phyloP scores from a whole-genome alignment of 345 rosid genomes.

The Gossypium turneri region DNA sequence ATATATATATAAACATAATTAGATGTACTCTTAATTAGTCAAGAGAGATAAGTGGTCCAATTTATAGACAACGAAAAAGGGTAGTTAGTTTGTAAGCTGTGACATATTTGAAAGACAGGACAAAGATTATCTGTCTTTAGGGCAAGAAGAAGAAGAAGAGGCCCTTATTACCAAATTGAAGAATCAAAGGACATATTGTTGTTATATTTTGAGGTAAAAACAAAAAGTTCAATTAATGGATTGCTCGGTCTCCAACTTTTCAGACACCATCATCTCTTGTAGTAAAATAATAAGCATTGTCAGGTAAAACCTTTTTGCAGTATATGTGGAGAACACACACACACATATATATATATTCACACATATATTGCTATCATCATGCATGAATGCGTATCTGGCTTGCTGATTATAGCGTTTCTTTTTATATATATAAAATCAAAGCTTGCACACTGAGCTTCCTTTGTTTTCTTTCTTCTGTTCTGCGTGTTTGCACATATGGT shows the following conservation, averaged over 20 bases:
- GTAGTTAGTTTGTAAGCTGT: neutral
- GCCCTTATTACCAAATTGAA: neutral
- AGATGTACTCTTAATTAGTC: neutral
- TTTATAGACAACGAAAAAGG: neutral
- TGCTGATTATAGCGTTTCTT: neutral
- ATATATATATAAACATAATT: too few relatives aligned
- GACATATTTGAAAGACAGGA: neutral
- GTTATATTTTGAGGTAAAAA: slow-evolving; percentile 9
- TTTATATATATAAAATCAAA: too few relatives aligned
- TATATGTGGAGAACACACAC: neutral
- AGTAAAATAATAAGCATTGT: neutral
- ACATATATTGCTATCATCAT: slow-evolving; percentile 21
- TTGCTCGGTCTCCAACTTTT: slow-evolving; percentile 35
- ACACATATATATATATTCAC: too few relatives aligned
- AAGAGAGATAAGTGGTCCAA: neutral
- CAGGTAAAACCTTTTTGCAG: neutral
- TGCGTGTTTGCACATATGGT: neutral
- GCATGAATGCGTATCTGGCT: slow-evolving; percentile 4
- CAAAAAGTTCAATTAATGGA: slow-evolving; percentile 17
- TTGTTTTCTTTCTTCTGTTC: neutral
- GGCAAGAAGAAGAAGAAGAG: too few relatives aligned
- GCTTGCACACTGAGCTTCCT: too few relatives aligned
- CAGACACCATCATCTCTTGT: slow-evolving; percentile 24
- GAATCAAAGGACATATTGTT: slow-evolving; percentile 8
- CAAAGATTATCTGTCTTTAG: neutral